Percentiles rank a stretch among this genome's conserved stretches.
Evolutionary conservation across 345 rosid species (phyloP).

Genomic region (Citrus trifoliata): DNA sequence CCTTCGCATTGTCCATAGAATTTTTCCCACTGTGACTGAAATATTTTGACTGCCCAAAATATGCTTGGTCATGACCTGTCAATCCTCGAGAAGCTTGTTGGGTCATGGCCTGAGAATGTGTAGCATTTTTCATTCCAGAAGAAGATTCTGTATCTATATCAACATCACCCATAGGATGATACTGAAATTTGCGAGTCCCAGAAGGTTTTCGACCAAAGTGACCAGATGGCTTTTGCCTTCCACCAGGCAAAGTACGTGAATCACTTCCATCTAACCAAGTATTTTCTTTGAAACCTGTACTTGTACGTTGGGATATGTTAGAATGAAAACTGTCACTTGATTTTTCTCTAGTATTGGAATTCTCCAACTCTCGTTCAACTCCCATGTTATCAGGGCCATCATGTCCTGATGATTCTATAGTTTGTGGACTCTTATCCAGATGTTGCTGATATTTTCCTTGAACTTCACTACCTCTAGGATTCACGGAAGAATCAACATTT

Average conservation of each 20-base stretch:
- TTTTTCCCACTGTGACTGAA: slow-evolving; percentile 38
- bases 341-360: slow-evolving; percentile 32
- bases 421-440: slow-evolving; percentile 36
- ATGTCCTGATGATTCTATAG: slow-evolving; percentile 45
- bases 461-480: slow-evolving; percentile 23
- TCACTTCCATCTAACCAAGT: slow-evolving; percentile 45
- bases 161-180: slow-evolving; percentile 92
- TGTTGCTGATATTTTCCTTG: slow-evolving; percentile 27
- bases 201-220: slow-evolving; percentile 38
- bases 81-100: slow-evolving; percentile 38
- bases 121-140: slow-evolving; percentile 29
- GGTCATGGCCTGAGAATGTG: slow-evolving; percentile 27
- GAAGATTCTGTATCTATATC: slow-evolving; percentile 49
- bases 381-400: slow-evolving; percentile 32
- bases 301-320: slow-evolving; percentile 25
- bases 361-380: slow-evolving; percentile 29
- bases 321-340: slow-evolving; percentile 29
- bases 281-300: slow-evolving; percentile 39
- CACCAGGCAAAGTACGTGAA: slow-evolving; percentile 34
- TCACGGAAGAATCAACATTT: slow-evolving; percentile 33
- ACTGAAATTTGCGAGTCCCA: slow-evolving; percentile 68
- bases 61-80: slow-evolving; percentile 27
- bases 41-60: slow-evolving; percentile 37
- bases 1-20: slow-evolving; percentile 46
- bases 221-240: slow-evolving; percentile 48